Conservation (phyloP, 1,284 basidiomycete species). For the Heliocybe sulcata region DNA sequence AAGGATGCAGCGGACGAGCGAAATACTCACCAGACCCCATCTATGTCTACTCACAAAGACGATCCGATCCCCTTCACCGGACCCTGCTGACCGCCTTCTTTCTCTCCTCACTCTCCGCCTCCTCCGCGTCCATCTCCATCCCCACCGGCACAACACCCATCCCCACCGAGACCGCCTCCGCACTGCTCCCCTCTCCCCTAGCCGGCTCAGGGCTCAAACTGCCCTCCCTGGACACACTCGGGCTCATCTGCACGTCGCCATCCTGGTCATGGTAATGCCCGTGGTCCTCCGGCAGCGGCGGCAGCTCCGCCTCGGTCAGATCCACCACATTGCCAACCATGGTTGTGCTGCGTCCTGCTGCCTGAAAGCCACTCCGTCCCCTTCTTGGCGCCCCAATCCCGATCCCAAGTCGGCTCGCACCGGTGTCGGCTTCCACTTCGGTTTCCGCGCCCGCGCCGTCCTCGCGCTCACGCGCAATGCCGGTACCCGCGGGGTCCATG, state of each 20-base stretch:
- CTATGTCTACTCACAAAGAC: not conserved
- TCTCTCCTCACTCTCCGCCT: not conserved
- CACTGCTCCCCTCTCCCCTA: not conserved
- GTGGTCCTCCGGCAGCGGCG: conserved; percentile 21
- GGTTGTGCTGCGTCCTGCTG: conserved; percentile 16
- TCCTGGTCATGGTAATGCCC: no score
- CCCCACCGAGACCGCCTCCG: not conserved
- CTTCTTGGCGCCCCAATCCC: not conserved
- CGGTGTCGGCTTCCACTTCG: conserved; percentile 1
- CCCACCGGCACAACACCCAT: not conserved
- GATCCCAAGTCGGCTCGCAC: conserved; percentile 1
- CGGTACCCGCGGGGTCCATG: conserved; percentile 38
- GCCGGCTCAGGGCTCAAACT: not conserved
- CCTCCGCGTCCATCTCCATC: not conserved
- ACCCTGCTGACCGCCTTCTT: not conserved
- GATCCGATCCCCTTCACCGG: not conserved
- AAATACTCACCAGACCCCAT: not conserved
- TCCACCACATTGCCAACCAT: conserved; percentile 16
- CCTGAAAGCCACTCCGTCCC: conserved; percentile 10
- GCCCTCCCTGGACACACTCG: not conserved
- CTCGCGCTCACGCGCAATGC: conserved; percentile 3
- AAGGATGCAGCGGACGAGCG: no score
- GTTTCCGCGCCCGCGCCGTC: conserved; percentile 2
- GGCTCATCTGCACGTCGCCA: conserved; percentile 10
- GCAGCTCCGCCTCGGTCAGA: conserved; percentile 21